Evolutionary conservation across 2,329 filamentous ascomycete genomes (phyloP).

Genomic region (Aspergillus arachidicola): DNA sequence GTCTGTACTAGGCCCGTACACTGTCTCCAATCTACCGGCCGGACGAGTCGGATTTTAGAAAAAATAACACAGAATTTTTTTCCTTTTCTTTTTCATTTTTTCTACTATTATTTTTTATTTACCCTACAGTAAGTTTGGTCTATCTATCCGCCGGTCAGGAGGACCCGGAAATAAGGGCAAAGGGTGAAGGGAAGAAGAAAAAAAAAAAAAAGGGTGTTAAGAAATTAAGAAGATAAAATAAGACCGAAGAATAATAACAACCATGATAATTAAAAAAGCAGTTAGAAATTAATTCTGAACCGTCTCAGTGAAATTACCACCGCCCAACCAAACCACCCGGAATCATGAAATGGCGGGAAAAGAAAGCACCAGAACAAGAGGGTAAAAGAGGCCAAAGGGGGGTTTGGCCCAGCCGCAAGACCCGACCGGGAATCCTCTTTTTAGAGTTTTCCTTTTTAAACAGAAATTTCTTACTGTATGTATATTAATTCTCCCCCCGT

Average conservation of each 20-base stretch:
- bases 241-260: background rate
- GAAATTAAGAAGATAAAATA: background rate
- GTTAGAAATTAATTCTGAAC: constrained; percentile 2
- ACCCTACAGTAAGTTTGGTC: background rate
- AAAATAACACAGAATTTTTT: background rate
- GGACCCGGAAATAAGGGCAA: constrained; percentile 2
- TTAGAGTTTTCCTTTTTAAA: constrained; percentile 1
- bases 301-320: constrained; percentile 2
- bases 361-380: background rate
- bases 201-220: background rate
- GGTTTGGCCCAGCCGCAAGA: constrained; percentile 2
- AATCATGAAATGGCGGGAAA: background rate
- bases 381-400: background rate
- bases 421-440: constrained; percentile 1
- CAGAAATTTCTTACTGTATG: background rate
- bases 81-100: background rate
- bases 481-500: background rate
- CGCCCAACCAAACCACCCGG: constrained; percentile 5
- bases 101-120: background rate
- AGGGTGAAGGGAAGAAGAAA: background rate
- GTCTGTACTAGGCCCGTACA: background rate
- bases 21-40: background rate
- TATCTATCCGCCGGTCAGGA: constrained; percentile 2
- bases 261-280: background rate
- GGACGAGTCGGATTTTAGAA: constrained; percentile 1